A percentile compares a stretch with the other conserved stretches of the same genome.
phyloP scores from a whole-genome alignment of 2,329 filamentous ascomycete genomes.

The Neonectria magnoliae region DNA sequence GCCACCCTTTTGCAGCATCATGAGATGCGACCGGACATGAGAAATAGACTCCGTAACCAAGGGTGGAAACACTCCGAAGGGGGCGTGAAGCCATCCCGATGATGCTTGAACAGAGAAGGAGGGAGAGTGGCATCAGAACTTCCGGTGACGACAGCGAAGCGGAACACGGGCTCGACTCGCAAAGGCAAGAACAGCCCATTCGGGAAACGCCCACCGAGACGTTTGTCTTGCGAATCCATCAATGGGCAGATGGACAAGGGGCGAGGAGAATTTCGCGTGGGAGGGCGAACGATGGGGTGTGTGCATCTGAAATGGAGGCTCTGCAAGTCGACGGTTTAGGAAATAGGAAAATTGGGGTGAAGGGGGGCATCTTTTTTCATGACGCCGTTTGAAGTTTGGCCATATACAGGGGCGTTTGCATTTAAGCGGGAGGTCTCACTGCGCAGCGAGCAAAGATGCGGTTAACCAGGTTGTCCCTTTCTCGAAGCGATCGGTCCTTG shows the following conservation, averaged over 20 bases:
- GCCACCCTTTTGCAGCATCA: constrained; percentile 8
- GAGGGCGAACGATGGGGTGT: constrained; percentile 31
- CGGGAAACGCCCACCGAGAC: constrained; percentile 30
- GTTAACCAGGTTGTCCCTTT: constrained; percentile 6
- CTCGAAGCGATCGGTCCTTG: constrained; percentile 17
- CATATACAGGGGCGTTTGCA: constrained; percentile 8
- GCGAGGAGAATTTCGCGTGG: constrained; percentile 11
- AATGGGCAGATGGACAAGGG: constrained; percentile 29
- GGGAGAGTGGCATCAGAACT: constrained; percentile 16
- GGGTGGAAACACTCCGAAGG: not conserved
- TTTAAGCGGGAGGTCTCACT: constrained; percentile 4
- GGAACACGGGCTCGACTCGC: constrained; percentile 14
- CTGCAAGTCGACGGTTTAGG: constrained; percentile 42
- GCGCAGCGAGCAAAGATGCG: not conserved
- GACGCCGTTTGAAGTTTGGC: constrained; percentile 18
- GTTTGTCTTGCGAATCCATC: constrained; percentile 26
- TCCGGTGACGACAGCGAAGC: constrained; percentile 5
- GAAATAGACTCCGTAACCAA: not conserved
- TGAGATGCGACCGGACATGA: constrained; percentile 7
- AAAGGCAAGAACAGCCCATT: constrained; percentile 19
- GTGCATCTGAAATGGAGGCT: constrained; percentile 16
- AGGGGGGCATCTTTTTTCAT: not conserved
- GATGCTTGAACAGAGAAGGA: not conserved
- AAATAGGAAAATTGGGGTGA: constrained; percentile 29
- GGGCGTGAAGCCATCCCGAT: not conserved